Conservation (phyloP, 345 rosid species). For the Euphorbia pulcherrima region DNA sequence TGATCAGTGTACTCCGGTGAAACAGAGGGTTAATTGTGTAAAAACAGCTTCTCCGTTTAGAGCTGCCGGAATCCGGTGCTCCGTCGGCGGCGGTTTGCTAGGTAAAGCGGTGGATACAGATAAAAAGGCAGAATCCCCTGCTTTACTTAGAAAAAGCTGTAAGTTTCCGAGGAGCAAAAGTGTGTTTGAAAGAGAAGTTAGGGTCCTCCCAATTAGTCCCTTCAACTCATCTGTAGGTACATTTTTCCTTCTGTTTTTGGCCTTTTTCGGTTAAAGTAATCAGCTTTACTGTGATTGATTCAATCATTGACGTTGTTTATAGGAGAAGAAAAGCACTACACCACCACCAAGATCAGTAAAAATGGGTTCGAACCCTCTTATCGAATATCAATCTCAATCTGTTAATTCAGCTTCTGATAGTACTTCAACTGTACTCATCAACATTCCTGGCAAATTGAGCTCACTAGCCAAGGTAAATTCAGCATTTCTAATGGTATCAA, state of each 20-base stretch:
- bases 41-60: conserved; percentile 60
- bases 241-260: conserved; percentile 33
- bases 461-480: conserved; percentile 59
- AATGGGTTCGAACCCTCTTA: conserved; percentile 21
- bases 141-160: conserved; percentile 74
- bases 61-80: conserved; percentile 50
- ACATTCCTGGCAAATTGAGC: conserved; percentile 64
- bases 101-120: conserved; percentile 48
- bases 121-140: conserved; percentile 64
- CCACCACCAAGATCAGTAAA: too few relatives aligned
- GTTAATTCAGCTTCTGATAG: conserved; percentile 32
- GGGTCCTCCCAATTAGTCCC: conserved; percentile 50
- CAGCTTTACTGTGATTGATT: too few relatives aligned
- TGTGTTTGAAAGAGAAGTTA: conserved; percentile 58
- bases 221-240: conserved; percentile 92
- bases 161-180: conserved; percentile 81
- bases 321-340: conserved; percentile 57
- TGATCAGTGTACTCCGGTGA: conserved; percentile 80
- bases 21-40: conserved; percentile 30
- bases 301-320: conserved; percentile 10
- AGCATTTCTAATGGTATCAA: background rate
- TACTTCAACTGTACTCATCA: conserved; percentile 26
- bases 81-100: conserved; percentile 72
- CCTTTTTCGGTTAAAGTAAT: background rate
- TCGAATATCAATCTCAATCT: conserved; percentile 30